Evolutionary conservation across 441 rosid genomes (phyloP).

Genomic region (Capsella rubella): DNA sequence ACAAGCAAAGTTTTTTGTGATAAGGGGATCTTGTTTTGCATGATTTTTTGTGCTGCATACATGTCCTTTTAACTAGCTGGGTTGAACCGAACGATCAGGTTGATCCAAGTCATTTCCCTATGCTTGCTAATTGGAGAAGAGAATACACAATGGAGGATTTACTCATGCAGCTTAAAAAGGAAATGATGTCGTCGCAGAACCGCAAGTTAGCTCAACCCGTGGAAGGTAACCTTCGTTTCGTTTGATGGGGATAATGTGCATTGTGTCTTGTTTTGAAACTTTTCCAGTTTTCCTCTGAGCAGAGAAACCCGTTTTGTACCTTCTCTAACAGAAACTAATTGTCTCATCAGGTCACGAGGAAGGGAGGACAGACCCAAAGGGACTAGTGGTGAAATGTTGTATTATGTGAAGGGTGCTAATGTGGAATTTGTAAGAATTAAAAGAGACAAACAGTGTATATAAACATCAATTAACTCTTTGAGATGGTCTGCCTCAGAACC

Average conservation of each 20-base stretch:
- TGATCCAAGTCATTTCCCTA: conserved; percentile 86
- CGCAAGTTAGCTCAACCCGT: conserved; percentile 94
- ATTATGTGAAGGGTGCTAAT: conserved; percentile 57
- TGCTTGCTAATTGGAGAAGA: conserved; percentile 87
- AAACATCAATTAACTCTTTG: conserved; percentile 38
- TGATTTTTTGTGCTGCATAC: neutral
- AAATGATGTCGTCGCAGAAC: conserved; percentile 90
- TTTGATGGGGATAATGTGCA: neutral
- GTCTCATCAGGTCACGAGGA: conserved; percentile 76
- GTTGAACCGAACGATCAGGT: conserved; percentile 55
- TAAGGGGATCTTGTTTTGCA: neutral
- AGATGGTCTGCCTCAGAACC: conserved; percentile 4
- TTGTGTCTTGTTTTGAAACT: neutral
- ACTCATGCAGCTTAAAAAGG: conserved; percentile 88
- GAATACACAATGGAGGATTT: conserved; percentile 96
- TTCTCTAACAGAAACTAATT: neutral
- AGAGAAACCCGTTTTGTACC: neutral
- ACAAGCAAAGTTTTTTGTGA: neutral
- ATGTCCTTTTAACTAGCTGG: neutral
- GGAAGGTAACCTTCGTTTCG: conserved; percentile 55
- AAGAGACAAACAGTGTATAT: conserved; percentile 38
- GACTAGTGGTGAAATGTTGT: conserved; percentile 69
- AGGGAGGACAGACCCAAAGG: conserved; percentile 82
- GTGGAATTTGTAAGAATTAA: conserved; percentile 34
- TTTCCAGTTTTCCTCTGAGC: neutral